Evolutionary conservation across 768 basidiomycete genomes (phyloP).

Genomic region (Dacryopinax primogenitus): DNA sequence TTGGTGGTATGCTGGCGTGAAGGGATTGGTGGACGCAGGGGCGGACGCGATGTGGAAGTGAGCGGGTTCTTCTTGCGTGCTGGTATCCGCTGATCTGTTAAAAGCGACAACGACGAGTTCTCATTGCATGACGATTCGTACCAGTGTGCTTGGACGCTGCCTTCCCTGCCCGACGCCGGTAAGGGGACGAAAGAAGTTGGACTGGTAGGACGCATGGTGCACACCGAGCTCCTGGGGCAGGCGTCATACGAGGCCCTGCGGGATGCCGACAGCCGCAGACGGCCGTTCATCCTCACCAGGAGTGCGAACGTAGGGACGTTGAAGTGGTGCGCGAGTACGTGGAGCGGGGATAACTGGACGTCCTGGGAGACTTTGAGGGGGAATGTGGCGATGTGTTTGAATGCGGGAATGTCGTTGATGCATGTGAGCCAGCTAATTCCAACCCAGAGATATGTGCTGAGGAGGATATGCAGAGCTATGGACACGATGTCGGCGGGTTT

Average conservation of each 20-base stretch:
- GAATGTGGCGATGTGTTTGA: constrained; percentile 24
- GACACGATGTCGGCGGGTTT: constrained; percentile 27
- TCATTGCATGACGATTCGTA: constrained; percentile 23
- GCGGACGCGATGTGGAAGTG: constrained; percentile 28
- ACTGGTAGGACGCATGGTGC: constrained; percentile 22
- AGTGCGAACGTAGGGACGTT: constrained; percentile 27
- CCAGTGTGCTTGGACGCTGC: constrained; percentile 17
- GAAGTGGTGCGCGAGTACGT: constrained; percentile 23
- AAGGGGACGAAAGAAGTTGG: constrained; percentile 20
- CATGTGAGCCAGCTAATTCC: constrained; percentile 15
- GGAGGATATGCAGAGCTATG: constrained; percentile 21
- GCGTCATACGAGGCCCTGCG: constrained; percentile 22
- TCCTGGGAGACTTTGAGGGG: constrained; percentile 26
- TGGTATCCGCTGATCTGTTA: not conserved
- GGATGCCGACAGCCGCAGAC: constrained; percentile 19
- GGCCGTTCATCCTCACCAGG: constrained; percentile 25
- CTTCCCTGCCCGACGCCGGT: constrained; percentile 14
- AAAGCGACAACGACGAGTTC: constrained; percentile 28
- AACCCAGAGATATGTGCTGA: too few species aligned
- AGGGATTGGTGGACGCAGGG: constrained; percentile 21
- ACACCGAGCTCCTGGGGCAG: constrained; percentile 21
- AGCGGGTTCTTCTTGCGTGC: constrained; percentile 12
- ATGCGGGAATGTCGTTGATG: constrained; percentile 24
- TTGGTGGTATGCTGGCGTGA: constrained; percentile 27
- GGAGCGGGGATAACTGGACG: constrained; percentile 26